Evolutionary conservation across 306 rosid species (phyloP), one percentile per base, ranked within the genome.

Genomic region (Vigna trinervia): DNA sequence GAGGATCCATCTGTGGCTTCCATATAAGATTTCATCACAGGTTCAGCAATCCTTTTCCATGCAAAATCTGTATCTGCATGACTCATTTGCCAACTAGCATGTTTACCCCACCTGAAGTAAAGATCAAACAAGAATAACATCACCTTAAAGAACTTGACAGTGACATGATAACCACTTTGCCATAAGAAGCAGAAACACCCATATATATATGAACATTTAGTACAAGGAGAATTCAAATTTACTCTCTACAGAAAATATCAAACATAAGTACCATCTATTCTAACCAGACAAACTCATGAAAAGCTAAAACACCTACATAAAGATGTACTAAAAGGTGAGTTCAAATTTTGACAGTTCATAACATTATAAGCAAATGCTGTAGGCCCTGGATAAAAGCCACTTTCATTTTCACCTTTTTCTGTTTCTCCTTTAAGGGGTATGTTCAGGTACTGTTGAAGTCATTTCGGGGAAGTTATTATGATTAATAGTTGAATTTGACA

Each of bases 1-100:
- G 83, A 72, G 56, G 98, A 92, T 45, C 97, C 97, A 26, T 92
- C 97, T 1, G 98, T 94, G 71, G 93, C 86, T 81, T 94, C 94
- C 1, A 91, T 84, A 38, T 94, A 94, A 32, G 86, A 69, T 72
- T 83, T 87, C 97, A 94, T 89, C 67, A 92, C 94, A 6, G 96
- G 96, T 34, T 90, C 94, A 14, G 87, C 93, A 79, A 92, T 92
- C 69, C 45, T 78, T 81, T 92, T 92, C 98, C 98, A 94, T 26
- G 88, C 89, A 71, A 88, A 94, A 83, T 89, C 88, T 39, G 89
- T 81, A 65, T 76, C 77, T 15, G 78, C 39, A 53, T 86, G 76
- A 46, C 86, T 81, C 14, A 87, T 88, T 77, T 89, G 88, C 98
- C 98, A 94, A 22, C 81, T 80, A 56, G 93, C 84, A 20, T 81